phyloP scores from a whole-genome alignment of 1,284 basidiomycete genomes.

The Earliella scabrosa region DNA sequence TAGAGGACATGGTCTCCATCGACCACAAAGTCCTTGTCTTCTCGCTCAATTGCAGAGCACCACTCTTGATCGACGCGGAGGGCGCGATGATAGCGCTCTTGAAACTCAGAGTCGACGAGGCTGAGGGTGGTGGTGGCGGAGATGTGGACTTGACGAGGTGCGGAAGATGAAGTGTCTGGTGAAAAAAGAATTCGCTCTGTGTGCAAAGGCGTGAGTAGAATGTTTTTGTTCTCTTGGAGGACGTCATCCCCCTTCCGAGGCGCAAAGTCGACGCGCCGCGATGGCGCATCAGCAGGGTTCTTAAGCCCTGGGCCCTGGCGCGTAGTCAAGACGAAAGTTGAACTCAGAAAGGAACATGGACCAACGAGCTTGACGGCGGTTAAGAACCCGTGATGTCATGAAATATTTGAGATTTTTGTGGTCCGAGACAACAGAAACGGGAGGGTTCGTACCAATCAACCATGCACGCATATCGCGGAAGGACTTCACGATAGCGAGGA shows the following conservation, averaged over 20 bases:
- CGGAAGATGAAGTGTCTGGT: constrained; percentile 27
- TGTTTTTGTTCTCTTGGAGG: constrained; percentile 8
- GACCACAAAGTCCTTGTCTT: constrained; percentile 19
- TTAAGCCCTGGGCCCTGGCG: constrained; percentile 29
- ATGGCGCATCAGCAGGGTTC: constrained; percentile 42
- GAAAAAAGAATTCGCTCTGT: neutral
- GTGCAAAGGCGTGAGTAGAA: constrained; percentile 16
- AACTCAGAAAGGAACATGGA: constrained; percentile 34
- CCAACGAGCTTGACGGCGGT: constrained; percentile 46
- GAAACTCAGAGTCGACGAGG: constrained; percentile 35
- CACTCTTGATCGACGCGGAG: constrained; percentile 32
- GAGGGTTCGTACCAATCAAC: constrained; percentile 31
- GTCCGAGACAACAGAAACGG: constrained; percentile 36
- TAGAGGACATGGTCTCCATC: too few species aligned
- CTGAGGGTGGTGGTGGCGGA: constrained; percentile 31
- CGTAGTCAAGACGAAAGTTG: constrained; percentile 39
- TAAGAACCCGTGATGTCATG: constrained; percentile 36
- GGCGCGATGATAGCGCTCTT: constrained; percentile 13
- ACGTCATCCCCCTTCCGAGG: constrained; percentile 39
- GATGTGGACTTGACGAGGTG: constrained; percentile 5
- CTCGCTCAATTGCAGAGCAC: constrained; percentile 15
- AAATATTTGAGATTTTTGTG: constrained; percentile 45
- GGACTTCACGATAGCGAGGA: constrained; percentile 39
- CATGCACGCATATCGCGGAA: constrained; percentile 38
- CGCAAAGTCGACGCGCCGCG: constrained; percentile 35